Conservation (phyloP, 768 basidiomycete species). For the Suillus subaureus region DNA sequence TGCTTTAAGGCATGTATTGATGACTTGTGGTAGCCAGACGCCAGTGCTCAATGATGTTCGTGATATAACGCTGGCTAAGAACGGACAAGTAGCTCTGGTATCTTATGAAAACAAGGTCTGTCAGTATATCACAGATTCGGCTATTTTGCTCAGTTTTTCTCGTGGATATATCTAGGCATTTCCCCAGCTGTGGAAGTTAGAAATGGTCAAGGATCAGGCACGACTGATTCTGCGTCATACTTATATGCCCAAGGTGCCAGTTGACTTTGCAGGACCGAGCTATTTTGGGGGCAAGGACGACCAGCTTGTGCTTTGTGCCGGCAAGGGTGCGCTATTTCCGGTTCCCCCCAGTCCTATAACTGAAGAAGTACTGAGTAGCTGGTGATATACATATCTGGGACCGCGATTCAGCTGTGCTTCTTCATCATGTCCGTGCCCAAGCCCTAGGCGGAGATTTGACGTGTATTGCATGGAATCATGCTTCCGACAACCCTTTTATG, state of each 20-base stretch:
- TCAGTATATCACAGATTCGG: not conserved
- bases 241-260: slow-evolving; percentile 65
- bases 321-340: slow-evolving; percentile 51
- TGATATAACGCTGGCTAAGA: slow-evolving; percentile 65
- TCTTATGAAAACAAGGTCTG: slow-evolving; percentile 76
- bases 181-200: slow-evolving; percentile 70
- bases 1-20: slow-evolving; percentile 14
- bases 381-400: slow-evolving; percentile 85
- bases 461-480: slow-evolving; percentile 74
- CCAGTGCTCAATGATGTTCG: slow-evolving; percentile 75
- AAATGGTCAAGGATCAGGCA: slow-evolving; percentile 52
- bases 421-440: slow-evolving; percentile 65
- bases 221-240: slow-evolving; percentile 56
- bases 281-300: slow-evolving; percentile 77
- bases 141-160: not conserved
- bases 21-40: slow-evolving; percentile 50
- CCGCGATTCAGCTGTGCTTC: slow-evolving; percentile 65
- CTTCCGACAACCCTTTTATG: slow-evolving; percentile 63
- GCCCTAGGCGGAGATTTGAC: slow-evolving; percentile 62
- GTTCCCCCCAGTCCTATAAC: not conserved
- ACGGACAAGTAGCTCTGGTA: slow-evolving; percentile 63
- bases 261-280: slow-evolving; percentile 74
- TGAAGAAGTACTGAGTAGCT: slow-evolving; percentile 37
- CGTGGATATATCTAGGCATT: slow-evolving; percentile 45
- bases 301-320: slow-evolving; percentile 73